A percentile compares a stretch with the other conserved stretches of the same genome.
Conservation (phyloP, 768 basidiomycete genomes). For the Boletus insuetus region DNA sequence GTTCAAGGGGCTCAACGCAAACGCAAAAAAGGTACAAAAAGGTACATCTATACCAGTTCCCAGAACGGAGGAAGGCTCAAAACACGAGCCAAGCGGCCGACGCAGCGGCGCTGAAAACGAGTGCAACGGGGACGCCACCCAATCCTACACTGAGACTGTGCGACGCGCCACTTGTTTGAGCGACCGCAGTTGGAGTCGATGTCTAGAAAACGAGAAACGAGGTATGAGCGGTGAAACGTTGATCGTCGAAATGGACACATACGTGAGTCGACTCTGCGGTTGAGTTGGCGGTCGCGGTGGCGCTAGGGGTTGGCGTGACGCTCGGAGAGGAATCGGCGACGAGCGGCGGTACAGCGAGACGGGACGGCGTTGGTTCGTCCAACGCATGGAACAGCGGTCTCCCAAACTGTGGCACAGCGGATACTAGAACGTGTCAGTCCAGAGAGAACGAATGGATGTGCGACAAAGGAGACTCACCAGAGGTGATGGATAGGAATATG, state of each 20-base stretch:
- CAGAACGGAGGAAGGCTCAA: background rate
- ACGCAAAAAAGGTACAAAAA: background rate
- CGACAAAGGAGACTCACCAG: conserved; percentile 9
- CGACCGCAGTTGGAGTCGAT: background rate
- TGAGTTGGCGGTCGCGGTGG: background rate
- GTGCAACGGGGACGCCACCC: background rate
- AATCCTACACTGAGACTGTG: background rate
- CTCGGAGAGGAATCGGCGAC: no score
- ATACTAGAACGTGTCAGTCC: background rate
- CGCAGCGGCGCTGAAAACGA: conserved; percentile 3
- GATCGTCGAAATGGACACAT: background rate
- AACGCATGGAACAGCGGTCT: conserved; percentile 9
- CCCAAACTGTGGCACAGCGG: conserved; percentile 22
- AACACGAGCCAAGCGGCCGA: conserved; percentile 1
- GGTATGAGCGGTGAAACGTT: background rate
- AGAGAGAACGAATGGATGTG: no score
- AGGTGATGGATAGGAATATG: background rate
- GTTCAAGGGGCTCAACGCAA: no score
- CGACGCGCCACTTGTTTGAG: conserved; percentile 8
- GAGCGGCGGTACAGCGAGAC: background rate
- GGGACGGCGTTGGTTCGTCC: background rate
- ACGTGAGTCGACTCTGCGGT: background rate
- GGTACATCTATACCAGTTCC: background rate
- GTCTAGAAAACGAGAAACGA: background rate
- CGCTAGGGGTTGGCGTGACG: no score